Evolutionary conservation across 768 basidiomycete species (phyloP), one percentile per base, ranked within the genome.

Genomic region (Naganishia kalamii): DNA sequence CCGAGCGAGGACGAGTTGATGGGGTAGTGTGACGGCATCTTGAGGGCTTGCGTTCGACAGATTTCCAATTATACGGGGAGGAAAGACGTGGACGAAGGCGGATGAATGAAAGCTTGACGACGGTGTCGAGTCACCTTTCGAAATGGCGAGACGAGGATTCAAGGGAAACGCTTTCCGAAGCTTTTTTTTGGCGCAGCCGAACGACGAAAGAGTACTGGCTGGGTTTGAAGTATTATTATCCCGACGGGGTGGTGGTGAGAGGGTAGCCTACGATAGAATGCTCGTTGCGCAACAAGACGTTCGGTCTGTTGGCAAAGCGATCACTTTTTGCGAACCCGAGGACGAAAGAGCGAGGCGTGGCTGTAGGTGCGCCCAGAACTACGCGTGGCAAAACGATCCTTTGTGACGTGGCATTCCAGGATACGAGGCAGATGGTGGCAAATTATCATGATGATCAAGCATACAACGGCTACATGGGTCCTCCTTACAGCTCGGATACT

Each of bases 1-100:
- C 63, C 63, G 23, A 64, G 63, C 10, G 63, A 64, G 51, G 54
- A 57, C 21, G 54, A 57, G 54, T 41, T 57, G 54, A 57, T 57
- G 12, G 54, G 54, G 40, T 57, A 57, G 35, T 57, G 54, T 40
- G 54, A 57, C 7, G 54, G 54, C 54, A 57, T 57, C 19, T 11
- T 40, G 37, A 2, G 11, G 21, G 21, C 8, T 2, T 19, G 11
- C 17, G 51, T 13, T 10, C 1, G 33, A 30, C 13, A 35, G 4
- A n/a, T n/a, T n/a, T 40, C 37, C 37, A 40, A 40, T 40, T 40
- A 40, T 40, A n/a, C 12, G 43, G 21, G 43, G 12, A 15, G 43
- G n/a, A n/a, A 44, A 44, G 37, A 40, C 37, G 37, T 44, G 13
- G 13, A 11, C 21, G 8, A 40, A 40, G 10, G 37, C 17, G 17